Conservation (phyloP, 2,329 filamentous ascomycete species). For the Grosmannia clavigera region DNA sequence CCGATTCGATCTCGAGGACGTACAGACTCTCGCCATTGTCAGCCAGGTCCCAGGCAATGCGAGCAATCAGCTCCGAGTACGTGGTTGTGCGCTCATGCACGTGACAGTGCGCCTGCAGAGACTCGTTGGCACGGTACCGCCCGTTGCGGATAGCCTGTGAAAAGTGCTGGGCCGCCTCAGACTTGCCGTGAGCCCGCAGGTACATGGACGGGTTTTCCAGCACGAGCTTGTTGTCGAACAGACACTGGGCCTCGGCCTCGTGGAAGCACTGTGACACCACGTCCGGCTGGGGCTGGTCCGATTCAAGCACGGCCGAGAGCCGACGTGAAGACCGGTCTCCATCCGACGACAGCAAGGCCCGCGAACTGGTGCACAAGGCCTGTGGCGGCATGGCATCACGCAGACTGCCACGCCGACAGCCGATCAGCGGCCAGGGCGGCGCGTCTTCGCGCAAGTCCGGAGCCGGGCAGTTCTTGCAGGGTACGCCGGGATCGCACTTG, state of each 20-base stretch:
- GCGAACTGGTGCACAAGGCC: slow-evolving; percentile 15
- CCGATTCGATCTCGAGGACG: slow-evolving; percentile 17
- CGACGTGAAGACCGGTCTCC: slow-evolving; percentile 1
- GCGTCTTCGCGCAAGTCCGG: slow-evolving; percentile 19
- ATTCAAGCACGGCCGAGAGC: slow-evolving; percentile 5
- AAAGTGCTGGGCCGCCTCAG: slow-evolving; percentile 11
- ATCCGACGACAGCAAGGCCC: slow-evolving; percentile 1
- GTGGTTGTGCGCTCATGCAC: slow-evolving; percentile 11
- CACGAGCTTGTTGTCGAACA: slow-evolving; percentile 19
- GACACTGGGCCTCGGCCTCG: slow-evolving; percentile 16
- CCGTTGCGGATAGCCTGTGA: slow-evolving; percentile 16
- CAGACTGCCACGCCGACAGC: slow-evolving; percentile 18
- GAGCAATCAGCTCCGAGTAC: slow-evolving; percentile 19
- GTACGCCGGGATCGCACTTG: slow-evolving; percentile 16
- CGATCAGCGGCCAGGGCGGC: slow-evolving; percentile 19
- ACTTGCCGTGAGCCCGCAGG: slow-evolving; percentile 14
- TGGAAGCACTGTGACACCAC: slow-evolving; percentile 14
- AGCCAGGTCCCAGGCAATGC: slow-evolving; percentile 19
- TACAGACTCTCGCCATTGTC: slow-evolving; percentile 15
- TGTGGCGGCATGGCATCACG: slow-evolving; percentile 16
- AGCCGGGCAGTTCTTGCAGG: slow-evolving; percentile 19
- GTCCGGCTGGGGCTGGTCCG: slow-evolving; percentile 10
- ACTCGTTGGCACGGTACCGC: slow-evolving; percentile 15
- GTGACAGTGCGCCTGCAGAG: slow-evolving; percentile 12
- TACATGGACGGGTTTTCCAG: slow-evolving; percentile 15